Conservation (phyloP, 1,284 basidiomycete genomes). For the Leccinum pallidistipes region DNA sequence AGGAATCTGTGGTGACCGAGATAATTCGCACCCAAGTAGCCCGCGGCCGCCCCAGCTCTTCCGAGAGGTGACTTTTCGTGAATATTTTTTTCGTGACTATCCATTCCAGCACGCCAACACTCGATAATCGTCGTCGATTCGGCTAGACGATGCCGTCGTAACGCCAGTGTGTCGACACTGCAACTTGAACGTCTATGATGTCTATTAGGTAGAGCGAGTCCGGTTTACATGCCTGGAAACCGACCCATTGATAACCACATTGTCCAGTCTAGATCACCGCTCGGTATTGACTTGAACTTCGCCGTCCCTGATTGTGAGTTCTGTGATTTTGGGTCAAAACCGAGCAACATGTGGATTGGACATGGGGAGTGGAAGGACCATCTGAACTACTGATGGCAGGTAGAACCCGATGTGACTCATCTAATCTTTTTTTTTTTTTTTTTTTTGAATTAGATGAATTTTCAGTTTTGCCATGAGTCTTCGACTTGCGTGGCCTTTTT, state of each 20-base stretch:
- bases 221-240: background rate
- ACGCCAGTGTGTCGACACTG: background rate
- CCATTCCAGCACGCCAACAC: background rate
- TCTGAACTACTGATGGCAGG: background rate
- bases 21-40: conserved; percentile 67
- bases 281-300: background rate
- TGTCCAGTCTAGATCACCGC: background rate
- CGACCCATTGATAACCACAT: conserved; percentile 6
- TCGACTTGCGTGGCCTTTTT: background rate
- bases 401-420: background rate
- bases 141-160: background rate
- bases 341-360: background rate
- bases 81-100: background rate
- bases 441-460: conserved; percentile 4
- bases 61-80: background rate
- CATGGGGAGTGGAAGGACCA: background rate
- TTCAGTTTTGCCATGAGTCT: background rate
- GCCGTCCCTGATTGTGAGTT: background rate
- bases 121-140: background rate
- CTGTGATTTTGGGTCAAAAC: background rate
- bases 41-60: conserved; percentile 73
- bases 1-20: background rate
- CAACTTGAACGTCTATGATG: background rate
- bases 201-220: conserved; percentile 10
- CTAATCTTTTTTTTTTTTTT: background rate